Conservation (phyloP, 2,329 filamentous ascomycete species). For the Bretziella fagacearum region DNA sequence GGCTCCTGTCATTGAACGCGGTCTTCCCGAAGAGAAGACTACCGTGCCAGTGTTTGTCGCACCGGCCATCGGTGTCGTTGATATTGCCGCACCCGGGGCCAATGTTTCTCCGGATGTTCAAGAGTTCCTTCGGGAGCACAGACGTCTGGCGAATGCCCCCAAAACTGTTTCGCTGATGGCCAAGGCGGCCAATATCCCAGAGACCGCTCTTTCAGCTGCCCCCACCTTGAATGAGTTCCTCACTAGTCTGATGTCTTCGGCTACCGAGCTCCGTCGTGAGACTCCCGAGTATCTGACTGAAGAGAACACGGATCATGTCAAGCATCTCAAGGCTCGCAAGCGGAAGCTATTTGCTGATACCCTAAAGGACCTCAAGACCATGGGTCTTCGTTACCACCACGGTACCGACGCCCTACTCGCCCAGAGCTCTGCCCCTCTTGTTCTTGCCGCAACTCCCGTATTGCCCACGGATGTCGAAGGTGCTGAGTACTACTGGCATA, state of each 20-base stretch:
- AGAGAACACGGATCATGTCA: conserved; percentile 68
- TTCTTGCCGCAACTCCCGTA: conserved; percentile 44
- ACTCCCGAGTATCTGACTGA: conserved; percentile 70
- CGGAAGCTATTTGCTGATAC: conserved; percentile 80
- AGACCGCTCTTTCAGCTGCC: conserved; percentile 37
- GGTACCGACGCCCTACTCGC: conserved; percentile 53
- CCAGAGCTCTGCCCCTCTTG: conserved; percentile 52
- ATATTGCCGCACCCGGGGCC: conserved; percentile 6
- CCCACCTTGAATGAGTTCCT: conserved; percentile 50
- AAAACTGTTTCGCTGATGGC: conserved; percentile 61
- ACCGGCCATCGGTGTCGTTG: conserved; percentile 5
- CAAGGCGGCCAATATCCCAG: conserved; percentile 37
- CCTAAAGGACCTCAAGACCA: conserved; percentile 62
- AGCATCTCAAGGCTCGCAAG: conserved; percentile 83
- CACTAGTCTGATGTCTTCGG: conserved; percentile 39
- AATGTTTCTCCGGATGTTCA: neutral
- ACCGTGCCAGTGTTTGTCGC: conserved; percentile 15
- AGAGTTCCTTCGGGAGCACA: conserved; percentile 26
- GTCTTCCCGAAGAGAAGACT: conserved; percentile 35
- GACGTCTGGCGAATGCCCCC: conserved; percentile 52
- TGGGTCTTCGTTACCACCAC: conserved; percentile 79
- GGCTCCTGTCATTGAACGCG: conserved; percentile 42
- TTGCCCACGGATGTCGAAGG: conserved; percentile 20
- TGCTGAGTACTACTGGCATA: conserved; percentile 41
- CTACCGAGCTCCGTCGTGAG: conserved; percentile 60